These are phyloP conservation scores for Dendrobium huoshanense DNA, from an alignment of 106 monocot species.

Conservation along the genomic window DNA sequence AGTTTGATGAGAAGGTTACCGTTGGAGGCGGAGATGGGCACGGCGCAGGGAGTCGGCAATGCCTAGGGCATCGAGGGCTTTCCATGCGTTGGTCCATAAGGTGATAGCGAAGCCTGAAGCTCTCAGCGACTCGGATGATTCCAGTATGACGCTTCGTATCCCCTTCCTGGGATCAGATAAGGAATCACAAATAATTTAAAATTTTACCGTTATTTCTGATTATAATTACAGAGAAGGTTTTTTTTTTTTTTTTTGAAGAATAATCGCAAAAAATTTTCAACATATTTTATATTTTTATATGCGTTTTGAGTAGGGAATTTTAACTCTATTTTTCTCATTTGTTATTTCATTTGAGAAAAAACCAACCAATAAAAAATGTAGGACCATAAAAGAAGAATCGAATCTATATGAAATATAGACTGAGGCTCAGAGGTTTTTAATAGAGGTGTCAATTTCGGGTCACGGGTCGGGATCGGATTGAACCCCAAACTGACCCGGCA, in stretches of 20 bases:
- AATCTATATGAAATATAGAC: too few species aligned
- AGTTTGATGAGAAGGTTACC: slow-evolving; percentile 12
- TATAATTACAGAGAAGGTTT: not conserved
- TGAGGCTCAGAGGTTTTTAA: too few species aligned
- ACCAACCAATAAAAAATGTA: too few species aligned
- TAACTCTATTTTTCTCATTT: too few species aligned
- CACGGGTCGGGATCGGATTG: too few species aligned
- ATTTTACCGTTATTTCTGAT: not conserved
- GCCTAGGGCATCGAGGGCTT: slow-evolving; percentile 49
- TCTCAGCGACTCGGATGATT: slow-evolving; percentile 32
- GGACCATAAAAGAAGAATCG: too few species aligned
- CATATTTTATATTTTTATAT: not conserved
- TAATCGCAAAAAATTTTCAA: not conserved
- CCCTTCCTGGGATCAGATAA: slow-evolving; percentile 28
- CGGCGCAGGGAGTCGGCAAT: slow-evolving; percentile 33
- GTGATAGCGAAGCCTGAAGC: slow-evolving; percentile 33
- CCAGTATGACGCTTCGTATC: slow-evolving; percentile 35
- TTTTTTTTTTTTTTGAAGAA: not conserved
- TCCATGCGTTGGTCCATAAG: slow-evolving; percentile 45
- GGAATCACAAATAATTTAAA: not conserved
- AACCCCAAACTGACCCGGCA: too few species aligned
- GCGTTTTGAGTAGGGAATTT: too few species aligned
- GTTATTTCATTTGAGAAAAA: too few species aligned
- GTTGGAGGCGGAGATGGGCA: slow-evolving; percentile 8
- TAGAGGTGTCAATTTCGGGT: too few species aligned